Percentiles rank a stretch among this genome's conserved stretches.
Conservation (phyloP, 306 rosid genomes). For the Mimosa pudica region DNA sequence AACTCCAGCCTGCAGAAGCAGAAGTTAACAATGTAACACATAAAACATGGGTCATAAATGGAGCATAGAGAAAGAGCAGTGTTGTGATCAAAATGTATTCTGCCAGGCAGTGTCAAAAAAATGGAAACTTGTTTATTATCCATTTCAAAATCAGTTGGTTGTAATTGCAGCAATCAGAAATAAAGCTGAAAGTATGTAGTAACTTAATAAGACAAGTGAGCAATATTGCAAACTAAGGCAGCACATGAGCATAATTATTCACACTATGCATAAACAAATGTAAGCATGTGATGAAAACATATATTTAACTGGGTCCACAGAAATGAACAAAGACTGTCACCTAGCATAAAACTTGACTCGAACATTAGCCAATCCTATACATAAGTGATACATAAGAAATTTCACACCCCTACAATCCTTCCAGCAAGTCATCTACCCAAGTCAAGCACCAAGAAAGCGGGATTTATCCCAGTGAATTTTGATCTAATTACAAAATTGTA, state of each 20-base stretch:
- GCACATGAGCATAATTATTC: not conserved
- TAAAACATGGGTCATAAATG: conserved; percentile 24
- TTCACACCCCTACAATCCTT: not conserved
- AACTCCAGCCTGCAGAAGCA: conserved; percentile 64
- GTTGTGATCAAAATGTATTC: not conserved
- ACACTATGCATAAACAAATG: not conserved
- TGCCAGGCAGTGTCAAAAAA: not conserved
- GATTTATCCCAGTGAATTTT: not conserved
- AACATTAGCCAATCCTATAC: not conserved
- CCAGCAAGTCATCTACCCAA: not conserved
- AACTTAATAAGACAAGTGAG: not conserved
- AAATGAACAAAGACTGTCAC: not conserved
- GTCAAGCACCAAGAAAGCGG: not conserved
- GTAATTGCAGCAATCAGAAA: not conserved
- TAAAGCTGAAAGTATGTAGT: not conserved
- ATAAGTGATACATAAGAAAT: not conserved
- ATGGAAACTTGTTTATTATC: not conserved
- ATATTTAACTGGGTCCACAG: not conserved
- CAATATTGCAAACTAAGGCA: conserved; percentile 6
- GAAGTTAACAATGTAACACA: conserved; percentile 31
- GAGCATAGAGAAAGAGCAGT: not conserved
- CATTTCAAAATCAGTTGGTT: not conserved
- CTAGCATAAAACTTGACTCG: not conserved
- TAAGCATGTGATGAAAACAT: not conserved
- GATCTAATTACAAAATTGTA: not conserved